Evolutionary conservation across 2,329 filamentous ascomycete species (phyloP).

Genomic region (Neonectria faginata): DNA sequence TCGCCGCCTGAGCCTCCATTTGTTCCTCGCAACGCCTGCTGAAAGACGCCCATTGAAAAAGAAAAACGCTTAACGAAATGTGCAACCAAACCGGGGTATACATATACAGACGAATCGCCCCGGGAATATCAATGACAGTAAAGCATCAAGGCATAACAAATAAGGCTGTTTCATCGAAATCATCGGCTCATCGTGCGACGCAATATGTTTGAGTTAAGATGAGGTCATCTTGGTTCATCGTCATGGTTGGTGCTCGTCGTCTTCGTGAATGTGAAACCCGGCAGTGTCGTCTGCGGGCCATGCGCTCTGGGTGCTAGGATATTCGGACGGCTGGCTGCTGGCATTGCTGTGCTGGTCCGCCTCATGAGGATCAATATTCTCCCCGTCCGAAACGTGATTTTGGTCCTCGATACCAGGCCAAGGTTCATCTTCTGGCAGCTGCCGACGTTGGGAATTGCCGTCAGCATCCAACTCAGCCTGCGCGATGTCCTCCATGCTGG

Average conservation of each 20-base stretch:
- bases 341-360: slow-evolving; percentile 49
- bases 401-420: slow-evolving; percentile 69
- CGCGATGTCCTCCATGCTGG: slow-evolving; percentile 45
- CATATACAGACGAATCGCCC: slow-evolving; percentile 3
- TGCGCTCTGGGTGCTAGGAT: slow-evolving; percentile 62
- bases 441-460: slow-evolving; percentile 46
- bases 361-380: slow-evolving; percentile 62
- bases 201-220: background rate
- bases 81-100: slow-evolving; percentile 8
- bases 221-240: slow-evolving; percentile 13
- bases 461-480: slow-evolving; percentile 38
- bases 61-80: slow-evolving; percentile 22
- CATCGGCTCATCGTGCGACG: slow-evolving; percentile 6
- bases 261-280: slow-evolving; percentile 57
- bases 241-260: slow-evolving; percentile 45
- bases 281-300: slow-evolving; percentile 50
- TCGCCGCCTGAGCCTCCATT: slow-evolving; percentile 6
- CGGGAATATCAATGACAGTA: background rate
- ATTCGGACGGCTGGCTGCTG: slow-evolving; percentile 68
- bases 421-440: slow-evolving; percentile 64
- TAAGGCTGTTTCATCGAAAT: slow-evolving; percentile 11
- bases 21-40: slow-evolving; percentile 24
- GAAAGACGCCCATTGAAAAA: background rate
- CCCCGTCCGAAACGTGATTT: slow-evolving; percentile 59
- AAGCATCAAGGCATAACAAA: slow-evolving; percentile 6